phyloP scores from a whole-genome alignment of 371 early-diverging fungal genomes.

The Fennellomyces sp. region DNA sequence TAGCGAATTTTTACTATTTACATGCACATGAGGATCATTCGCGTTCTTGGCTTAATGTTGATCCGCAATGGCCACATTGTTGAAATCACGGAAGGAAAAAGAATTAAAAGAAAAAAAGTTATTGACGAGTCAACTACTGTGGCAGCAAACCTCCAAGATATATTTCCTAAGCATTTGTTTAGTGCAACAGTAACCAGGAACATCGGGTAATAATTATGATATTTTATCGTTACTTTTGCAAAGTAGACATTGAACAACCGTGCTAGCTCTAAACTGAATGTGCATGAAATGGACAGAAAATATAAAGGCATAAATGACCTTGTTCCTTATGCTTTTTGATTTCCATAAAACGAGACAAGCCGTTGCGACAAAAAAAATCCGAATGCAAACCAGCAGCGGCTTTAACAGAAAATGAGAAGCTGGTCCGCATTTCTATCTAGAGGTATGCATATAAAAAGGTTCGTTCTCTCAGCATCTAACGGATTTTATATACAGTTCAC shows the following conservation, averaged over 20 bases:
- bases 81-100: too few species aligned
- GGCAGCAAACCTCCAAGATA: too few species aligned
- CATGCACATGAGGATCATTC: not conserved
- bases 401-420: not conserved
- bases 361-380: not conserved
- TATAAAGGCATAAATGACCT: too few species aligned
- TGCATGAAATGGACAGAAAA: too few species aligned
- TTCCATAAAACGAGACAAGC: too few species aligned
- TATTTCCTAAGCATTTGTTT: not conserved
- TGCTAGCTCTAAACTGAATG: not conserved
- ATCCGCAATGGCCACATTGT: not conserved
- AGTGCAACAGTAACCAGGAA: not conserved
- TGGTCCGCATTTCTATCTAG: not conserved
- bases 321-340: too few species aligned
- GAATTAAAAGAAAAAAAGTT: not conserved
- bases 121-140: not conserved
- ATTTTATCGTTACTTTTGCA: not conserved
- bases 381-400: not conserved
- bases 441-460: slow-evolving; percentile 3
- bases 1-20: not conserved
- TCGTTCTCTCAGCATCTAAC: not conserved
- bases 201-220: slow-evolving; percentile 1
- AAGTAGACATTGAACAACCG: not conserved
- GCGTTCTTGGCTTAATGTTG: not conserved
- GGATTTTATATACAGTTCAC: not conserved